Evolutionary conservation across 176 grass and related monocot genomes (phyloP).

Genomic region (Aegilops bicornis): DNA sequence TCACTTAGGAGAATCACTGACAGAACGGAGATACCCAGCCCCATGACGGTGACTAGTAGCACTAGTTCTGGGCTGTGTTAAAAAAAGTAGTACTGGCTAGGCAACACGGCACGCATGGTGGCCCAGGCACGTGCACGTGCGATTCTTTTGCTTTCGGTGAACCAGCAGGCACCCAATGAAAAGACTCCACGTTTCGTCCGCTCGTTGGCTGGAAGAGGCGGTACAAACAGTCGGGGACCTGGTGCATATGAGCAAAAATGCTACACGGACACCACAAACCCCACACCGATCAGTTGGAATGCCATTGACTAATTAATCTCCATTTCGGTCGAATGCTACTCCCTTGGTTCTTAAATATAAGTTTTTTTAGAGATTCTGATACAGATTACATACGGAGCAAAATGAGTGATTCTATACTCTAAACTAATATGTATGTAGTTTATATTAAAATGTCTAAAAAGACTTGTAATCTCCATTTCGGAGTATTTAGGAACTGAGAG

Average conservation of each 20-base stretch:
- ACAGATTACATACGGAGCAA: no score
- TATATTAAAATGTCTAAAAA: no score
- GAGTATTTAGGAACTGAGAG: no score
- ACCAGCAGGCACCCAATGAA: not conserved
- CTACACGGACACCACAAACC: not conserved
- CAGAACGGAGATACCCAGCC: not conserved
- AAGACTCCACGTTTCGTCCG: not conserved
- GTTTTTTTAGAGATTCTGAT: no score
- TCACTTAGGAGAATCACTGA: not conserved
- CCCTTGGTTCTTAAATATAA: no score
- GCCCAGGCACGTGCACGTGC: conserved; percentile 25
- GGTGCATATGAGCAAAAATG: not conserved
- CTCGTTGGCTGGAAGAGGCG: not conserved
- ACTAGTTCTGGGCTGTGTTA: no score
- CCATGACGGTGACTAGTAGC: not conserved
- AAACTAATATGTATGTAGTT: no score
- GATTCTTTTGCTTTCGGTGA: conserved; percentile 8
- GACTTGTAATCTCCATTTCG: no score
- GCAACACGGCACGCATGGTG: not conserved
- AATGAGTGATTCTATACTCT: no score
- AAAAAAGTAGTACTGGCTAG: not conserved
- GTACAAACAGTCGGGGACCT: not conserved
- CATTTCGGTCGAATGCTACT: no score
- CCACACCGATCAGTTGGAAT: no score
- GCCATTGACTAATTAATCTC: no score